A percentile compares a stretch with the other conserved stretches of the same genome.
Conservation (phyloP, 2,329 filamentous ascomycete species). For the Neonectria sp. region DNA sequence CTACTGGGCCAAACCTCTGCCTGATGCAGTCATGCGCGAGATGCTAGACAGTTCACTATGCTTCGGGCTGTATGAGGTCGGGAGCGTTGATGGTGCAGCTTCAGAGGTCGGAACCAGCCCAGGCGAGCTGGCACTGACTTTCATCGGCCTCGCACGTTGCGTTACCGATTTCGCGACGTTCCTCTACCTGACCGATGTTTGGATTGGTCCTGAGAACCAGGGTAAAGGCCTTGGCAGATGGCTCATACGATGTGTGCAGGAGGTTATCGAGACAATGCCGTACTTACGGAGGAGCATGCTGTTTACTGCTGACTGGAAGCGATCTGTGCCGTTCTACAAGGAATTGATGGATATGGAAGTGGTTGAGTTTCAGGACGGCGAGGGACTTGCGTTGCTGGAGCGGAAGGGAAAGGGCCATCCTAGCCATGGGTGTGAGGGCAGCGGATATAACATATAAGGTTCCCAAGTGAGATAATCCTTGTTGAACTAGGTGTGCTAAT, state of each 20-base stretch:
- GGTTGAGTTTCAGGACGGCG: slow-evolving; percentile 36
- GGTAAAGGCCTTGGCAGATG: slow-evolving; percentile 72
- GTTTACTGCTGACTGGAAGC: slow-evolving; percentile 56
- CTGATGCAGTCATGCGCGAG: slow-evolving; percentile 59
- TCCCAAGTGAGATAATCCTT: not conserved
- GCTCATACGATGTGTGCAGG: slow-evolving; percentile 71
- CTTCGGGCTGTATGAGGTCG: slow-evolving; percentile 65
- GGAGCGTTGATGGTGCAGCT: not conserved
- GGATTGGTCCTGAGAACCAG: slow-evolving; percentile 68
- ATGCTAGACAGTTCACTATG: slow-evolving; percentile 69
- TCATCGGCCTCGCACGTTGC: slow-evolving; percentile 59
- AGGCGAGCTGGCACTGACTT: slow-evolving; percentile 12
- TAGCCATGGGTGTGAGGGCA: slow-evolving; percentile 29
- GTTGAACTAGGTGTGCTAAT: not conserved
- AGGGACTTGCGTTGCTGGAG: slow-evolving; percentile 49
- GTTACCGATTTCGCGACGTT: slow-evolving; percentile 77
- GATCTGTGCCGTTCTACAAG: slow-evolving; percentile 53
- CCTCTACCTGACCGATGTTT: slow-evolving; percentile 75
- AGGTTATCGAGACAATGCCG: slow-evolving; percentile 66
- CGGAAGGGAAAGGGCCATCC: slow-evolving; percentile 44
- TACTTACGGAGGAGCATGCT: slow-evolving; percentile 69
- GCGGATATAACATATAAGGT: slow-evolving; percentile 17
- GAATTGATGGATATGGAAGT: slow-evolving; percentile 51
- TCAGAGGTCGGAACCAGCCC: not conserved
- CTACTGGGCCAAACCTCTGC: slow-evolving; percentile 67